A percentile compares a stretch with the other conserved stretches of the same genome.
Evolutionary conservation across 2,329 filamentous ascomycete species (phyloP).

Genomic region (Beauveria pseudobassiana): DNA sequence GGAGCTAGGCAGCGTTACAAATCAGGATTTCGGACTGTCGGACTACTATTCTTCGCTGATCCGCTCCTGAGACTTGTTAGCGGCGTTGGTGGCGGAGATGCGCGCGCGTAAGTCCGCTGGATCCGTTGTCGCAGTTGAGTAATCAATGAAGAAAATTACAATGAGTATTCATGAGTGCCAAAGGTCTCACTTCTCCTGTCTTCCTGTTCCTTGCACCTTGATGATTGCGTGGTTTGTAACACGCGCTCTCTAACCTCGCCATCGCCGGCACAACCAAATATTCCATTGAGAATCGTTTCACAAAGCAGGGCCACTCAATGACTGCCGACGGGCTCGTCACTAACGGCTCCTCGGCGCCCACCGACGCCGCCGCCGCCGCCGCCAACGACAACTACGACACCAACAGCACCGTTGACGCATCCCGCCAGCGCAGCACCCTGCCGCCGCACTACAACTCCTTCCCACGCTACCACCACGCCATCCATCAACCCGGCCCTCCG

Average conservation of each 20-base stretch:
- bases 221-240: neutral
- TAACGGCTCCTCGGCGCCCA: neutral
- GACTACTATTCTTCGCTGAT: neutral
- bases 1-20: neutral
- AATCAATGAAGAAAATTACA: neutral
- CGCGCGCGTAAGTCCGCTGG: neutral
- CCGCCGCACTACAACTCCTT: slow-evolving; percentile 16
- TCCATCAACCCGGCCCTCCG: neutral
- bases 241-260: neutral
- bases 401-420: neutral
- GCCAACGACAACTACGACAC: neutral
- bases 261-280: too few species aligned
- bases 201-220: too few species aligned
- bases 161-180: neutral
- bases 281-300: too few species aligned
- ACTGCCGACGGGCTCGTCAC: neutral
- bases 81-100: slow-evolving; percentile 2
- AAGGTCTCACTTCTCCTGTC: too few species aligned
- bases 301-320: neutral
- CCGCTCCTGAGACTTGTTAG: neutral
- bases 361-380: neutral
- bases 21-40: neutral
- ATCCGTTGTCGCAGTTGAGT: neutral
- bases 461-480: slow-evolving; percentile 12
- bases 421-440: neutral